Base-by-base conservation (phyloP, 139 green algal species). In the Parachlorella kessleri region DNA sequence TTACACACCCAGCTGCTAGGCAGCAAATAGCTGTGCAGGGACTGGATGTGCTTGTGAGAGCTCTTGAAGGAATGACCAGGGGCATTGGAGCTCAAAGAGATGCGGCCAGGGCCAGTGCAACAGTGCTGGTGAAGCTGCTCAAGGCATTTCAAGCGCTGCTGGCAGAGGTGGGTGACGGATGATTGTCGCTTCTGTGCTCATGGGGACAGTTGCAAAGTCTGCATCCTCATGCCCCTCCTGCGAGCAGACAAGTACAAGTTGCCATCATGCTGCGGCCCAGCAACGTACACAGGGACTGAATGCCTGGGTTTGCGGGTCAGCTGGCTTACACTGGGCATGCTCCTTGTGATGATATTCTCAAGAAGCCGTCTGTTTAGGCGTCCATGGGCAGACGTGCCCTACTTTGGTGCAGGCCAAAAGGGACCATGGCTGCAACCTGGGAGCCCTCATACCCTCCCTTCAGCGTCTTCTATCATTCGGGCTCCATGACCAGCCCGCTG, bases 381-480 rank as follows among this genome's bases (percentile, higher is more conserved):
- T 21, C n/a, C n/a, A n/a, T n/a, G n/a, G n/a, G 10, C 28, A 8
- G 32, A 30, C 9, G 9, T 36, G 18, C 4, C 23, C 39, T 74
- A n/a, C 3, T 21, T 55, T n/a, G 3, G 30, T 67, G 64, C 65
- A 80, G 75, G 75, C 75, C 24, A 80, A 80, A 32, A 55, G 55
- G 26, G 75, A 81, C 53, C 75, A 81, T n/a, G 75, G 75, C 3
- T 42, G 33, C 36, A 70, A 55, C 30, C 55, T 66, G 1, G 37
- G 41, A 70, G 63, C 21, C 30, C 59, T 84, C 23, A 53, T 77
- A 21, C 36, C 72, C 2, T 3, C 24, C 0, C 72, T 84, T 53
- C 78, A 84, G 73, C 72, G 33, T 3, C 59, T 79, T 7, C 67
- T 84, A 8, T 55, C 36, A 18, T 84, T 77, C 32, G 78, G 78